phyloP scores from a whole-genome alignment of 805 yeast species.

The Suhomyces sp. region DNA sequence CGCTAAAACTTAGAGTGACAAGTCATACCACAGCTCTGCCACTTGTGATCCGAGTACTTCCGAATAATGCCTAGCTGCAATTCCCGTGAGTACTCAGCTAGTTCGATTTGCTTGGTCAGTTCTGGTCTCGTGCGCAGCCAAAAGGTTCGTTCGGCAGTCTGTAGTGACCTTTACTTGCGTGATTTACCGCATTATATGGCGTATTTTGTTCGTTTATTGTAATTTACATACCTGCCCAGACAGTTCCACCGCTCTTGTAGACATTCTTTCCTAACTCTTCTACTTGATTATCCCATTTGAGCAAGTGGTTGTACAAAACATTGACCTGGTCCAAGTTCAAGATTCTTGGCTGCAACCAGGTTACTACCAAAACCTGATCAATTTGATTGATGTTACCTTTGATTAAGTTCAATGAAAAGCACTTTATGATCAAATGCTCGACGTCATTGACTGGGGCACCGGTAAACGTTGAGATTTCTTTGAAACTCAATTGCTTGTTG shows the following conservation, averaged over 20 bases:
- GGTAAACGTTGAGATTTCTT: conserved; percentile 65
- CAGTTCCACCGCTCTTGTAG: conserved; percentile 36
- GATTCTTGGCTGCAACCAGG: conserved; percentile 96
- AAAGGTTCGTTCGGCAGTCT: neutral
- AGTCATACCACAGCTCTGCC: neutral
- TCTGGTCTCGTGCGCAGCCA: neutral
- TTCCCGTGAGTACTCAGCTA: too few relatives aligned
- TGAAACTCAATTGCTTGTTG: conserved; percentile 68
- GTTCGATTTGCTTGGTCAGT: too few relatives aligned
- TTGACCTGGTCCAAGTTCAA: conserved; percentile 79
- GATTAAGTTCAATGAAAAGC: conserved; percentile 77
- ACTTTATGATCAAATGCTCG: conserved; percentile 88
- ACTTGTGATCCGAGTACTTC: neutral
- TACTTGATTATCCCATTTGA: conserved; percentile 77
- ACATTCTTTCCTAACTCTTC: conserved; percentile 49
- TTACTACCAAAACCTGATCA: conserved; percentile 68
- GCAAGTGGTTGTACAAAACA: conserved; percentile 69
- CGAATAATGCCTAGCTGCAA: neutral
- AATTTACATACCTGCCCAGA: conserved; percentile 34
- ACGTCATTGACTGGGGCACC: conserved; percentile 71
- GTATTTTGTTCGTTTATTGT: neutral
- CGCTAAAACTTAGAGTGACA: neutral
- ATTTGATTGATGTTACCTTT: conserved; percentile 92
- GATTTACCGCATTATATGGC: too few relatives aligned
- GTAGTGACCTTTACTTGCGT: neutral